A percentile compares a stretch with the other conserved stretches of the same genome.
phyloP scores from a whole-genome alignment of 129 eudicot species.

The Oenanthe sinensis region DNA sequence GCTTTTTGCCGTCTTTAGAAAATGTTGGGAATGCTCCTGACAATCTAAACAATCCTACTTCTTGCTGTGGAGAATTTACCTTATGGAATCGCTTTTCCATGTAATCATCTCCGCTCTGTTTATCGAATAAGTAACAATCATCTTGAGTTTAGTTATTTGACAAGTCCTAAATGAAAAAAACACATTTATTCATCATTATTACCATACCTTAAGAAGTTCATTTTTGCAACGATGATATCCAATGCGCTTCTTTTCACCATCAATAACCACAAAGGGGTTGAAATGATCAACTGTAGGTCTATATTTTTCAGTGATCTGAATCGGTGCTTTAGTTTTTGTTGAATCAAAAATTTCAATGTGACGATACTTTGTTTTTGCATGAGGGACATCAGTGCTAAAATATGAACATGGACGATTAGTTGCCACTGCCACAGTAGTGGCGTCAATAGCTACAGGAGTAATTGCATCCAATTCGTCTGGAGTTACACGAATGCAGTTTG shows the following conservation, averaged over 20 bases:
- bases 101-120: neutral
- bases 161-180: too few species aligned
- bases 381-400: neutral
- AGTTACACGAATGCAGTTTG: neutral
- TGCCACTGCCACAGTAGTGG: conserved; percentile 7
- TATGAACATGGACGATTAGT: neutral
- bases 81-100: conserved; percentile 6
- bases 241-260: neutral
- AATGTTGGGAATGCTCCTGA: neutral
- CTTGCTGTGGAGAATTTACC: neutral
- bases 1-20: neutral
- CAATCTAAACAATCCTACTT: conserved; percentile 1
- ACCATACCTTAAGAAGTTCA: conserved; percentile 5
- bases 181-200: too few species aligned
- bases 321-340: neutral
- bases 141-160: too few species aligned
- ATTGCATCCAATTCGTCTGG: neutral
- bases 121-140: neutral
- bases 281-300: neutral
- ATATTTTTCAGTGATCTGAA: neutral
- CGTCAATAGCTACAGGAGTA: conserved; percentile 1
- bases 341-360: neutral
- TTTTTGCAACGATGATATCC: conserved; percentile 1
- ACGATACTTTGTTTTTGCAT: neutral
- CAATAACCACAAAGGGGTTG: neutral